Base-by-base conservation (phyloP, 371 early-diverging fungal genomes). In the Mortierella sp. region DNA sequence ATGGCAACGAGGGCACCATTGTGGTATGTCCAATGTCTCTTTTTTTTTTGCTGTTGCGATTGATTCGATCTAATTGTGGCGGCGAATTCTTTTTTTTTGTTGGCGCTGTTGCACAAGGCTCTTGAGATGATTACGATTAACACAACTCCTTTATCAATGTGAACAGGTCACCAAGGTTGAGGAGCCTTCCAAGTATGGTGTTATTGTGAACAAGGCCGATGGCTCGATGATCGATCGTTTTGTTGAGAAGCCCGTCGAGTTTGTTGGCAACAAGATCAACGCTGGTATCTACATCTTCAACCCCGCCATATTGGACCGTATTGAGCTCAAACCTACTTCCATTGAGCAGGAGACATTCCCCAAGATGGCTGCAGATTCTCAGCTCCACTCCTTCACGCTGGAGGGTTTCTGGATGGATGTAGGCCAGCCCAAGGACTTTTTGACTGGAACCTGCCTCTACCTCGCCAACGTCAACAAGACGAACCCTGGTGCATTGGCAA, bases 401-500 rank as follows among this genome's bases (percentile, higher is more conserved):
- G 91, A 96, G 53, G 98, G 99, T 56, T 99, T 94, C 90, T 99
- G 99, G 99, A 97, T 97, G 97, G 99, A 99, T 81, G 98, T 99
- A 48, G 99, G 99, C 34, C 99, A 99, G 84, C 99, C 99, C 69
- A 95, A 94, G 79, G 99, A 99, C 82, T 99, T 95, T 82, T 84
- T 99, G 71, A 92, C 91, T 8, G 99, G 98, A 42, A 96, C 96
- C 28, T 93, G 93, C 65, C 87, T 99, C 64, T 99, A 96, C 79
- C 87, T 99, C 55, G 79, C 91, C 31, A 91, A 93, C 67, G 67
- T 96, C 57, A 82, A 89, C 73, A 90, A 94, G 83, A 86, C 85
- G 69, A 68, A 81, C 28, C 94, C 95, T 28, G 83, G 89, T 43
- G 71, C 80, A 34, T 84, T 96, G 52, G 89, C 89, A 34, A 81